phyloP scores from a whole-genome alignment of 306 rosid species.

The Rosa lucieae region DNA sequence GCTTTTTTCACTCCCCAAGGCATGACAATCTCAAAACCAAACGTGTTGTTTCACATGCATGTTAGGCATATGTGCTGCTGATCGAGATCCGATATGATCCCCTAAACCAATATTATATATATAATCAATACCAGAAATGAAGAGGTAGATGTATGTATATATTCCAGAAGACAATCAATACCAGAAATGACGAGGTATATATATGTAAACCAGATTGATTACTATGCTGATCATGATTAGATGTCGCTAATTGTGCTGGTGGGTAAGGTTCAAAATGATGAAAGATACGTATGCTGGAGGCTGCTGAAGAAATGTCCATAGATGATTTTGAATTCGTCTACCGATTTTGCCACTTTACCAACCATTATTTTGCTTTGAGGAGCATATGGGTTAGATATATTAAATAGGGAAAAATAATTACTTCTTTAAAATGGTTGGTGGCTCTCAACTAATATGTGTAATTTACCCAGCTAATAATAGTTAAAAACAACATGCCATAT shows the following conservation, averaged over 20 bases:
- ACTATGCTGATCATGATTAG: background rate
- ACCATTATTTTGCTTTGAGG: conserved; percentile 31
- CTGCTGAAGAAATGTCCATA: conserved; percentile 18
- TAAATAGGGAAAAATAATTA: conserved; percentile 28
- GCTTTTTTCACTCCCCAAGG: conserved; percentile 17
- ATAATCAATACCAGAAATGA: background rate
- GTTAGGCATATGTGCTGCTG: background rate
- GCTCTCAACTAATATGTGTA: background rate
- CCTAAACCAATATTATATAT: background rate
- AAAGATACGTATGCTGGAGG: background rate
- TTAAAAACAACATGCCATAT: conserved; percentile 7
- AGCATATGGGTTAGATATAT: conserved; percentile 21
- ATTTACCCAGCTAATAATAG: conserved; percentile 11
- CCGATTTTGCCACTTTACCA: conserved; percentile 48
- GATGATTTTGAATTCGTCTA: conserved; percentile 20
- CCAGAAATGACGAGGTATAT: background rate
- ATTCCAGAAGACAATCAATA: background rate
- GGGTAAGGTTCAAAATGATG: background rate
- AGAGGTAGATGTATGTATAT: background rate
- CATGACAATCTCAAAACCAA: conserved; percentile 14
- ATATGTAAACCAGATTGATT: background rate
- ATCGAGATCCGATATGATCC: conserved; percentile 8
- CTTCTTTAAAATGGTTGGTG: conserved; percentile 15
- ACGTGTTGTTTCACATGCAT: conserved; percentile 11
- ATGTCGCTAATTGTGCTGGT: background rate